phyloP scores from a whole-genome alignment of 2,329 filamentous ascomycete species.

The Dactylonectria estremocensis region DNA sequence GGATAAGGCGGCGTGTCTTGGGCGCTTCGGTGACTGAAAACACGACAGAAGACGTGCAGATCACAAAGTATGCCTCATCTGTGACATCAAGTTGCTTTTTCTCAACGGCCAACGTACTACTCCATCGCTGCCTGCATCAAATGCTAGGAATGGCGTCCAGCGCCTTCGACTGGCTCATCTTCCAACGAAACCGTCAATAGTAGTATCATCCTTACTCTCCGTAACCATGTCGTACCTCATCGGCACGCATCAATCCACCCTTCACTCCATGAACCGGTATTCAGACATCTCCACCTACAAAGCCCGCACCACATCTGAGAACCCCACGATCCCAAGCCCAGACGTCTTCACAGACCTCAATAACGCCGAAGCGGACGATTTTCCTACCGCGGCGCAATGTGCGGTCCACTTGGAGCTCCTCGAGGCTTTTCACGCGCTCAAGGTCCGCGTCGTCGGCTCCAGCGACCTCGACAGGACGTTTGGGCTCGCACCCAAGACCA shows the following conservation, averaged over 20 bases:
- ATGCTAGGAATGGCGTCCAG: too few species aligned
- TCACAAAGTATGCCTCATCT: constrained; percentile 24
- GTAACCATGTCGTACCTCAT: constrained; percentile 31
- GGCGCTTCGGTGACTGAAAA: background rate
- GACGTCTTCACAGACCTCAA: constrained; percentile 24
- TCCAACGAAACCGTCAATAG: background rate
- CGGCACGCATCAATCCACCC: constrained; percentile 27
- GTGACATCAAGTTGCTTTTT: background rate
- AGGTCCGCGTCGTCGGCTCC: background rate
- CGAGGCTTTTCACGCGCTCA: background rate
- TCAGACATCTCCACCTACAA: background rate
- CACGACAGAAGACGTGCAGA: background rate
- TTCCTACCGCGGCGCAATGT: background rate
- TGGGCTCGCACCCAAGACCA: background rate
- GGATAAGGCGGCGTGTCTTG: background rate
- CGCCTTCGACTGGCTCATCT: too few species aligned
- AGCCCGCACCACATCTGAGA: constrained; percentile 19
- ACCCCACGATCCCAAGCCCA: constrained; percentile 37
- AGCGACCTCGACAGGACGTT: background rate
- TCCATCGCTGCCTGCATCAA: too few species aligned
- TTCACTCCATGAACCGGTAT: constrained; percentile 18
- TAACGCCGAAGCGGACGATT: constrained; percentile 6
- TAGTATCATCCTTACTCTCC: background rate
- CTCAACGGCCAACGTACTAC: background rate
- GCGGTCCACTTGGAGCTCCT: background rate